phyloP scores from a whole-genome alignment of 108 stramenopile species.

The Fragilaria crotonensis region DNA sequence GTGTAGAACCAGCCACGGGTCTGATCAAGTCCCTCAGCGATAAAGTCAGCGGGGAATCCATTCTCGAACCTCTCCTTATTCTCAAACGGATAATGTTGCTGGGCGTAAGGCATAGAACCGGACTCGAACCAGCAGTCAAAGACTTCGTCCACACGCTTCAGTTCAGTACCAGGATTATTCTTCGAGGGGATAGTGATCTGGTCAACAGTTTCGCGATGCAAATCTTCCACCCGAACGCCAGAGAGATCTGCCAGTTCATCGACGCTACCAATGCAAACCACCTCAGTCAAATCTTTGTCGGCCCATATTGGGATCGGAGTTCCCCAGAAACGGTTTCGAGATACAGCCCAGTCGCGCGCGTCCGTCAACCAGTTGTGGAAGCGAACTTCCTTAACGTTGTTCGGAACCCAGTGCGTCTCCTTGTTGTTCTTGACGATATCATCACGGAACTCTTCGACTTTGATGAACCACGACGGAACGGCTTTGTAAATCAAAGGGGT shows the following conservation, averaged over 20 bases:
- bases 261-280: constrained; percentile 92
- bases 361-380: constrained; percentile 99
- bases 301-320: constrained; percentile 99
- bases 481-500: constrained; percentile 99
- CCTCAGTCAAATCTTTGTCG: constrained; percentile 87
- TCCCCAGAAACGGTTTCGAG: constrained; percentile 98
- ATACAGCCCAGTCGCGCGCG: constrained; percentile 98
- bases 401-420: constrained; percentile 96
- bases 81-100: constrained; percentile 99
- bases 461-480: constrained; percentile 99
- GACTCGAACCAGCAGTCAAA: constrained; percentile 99
- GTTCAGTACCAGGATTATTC: constrained; percentile 77
- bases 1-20: constrained; percentile 99
- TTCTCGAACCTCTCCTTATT: constrained; percentile 94
- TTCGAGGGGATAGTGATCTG: constrained; percentile 93
- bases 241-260: constrained; percentile 89
- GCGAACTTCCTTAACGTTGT: constrained; percentile 91
- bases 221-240: constrained; percentile 77
- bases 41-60: constrained; percentile 99
- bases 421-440: constrained; percentile 93
- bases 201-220: constrained; percentile 96
- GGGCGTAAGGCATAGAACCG: constrained; percentile 99
- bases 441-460: constrained; percentile 94
- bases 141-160: constrained; percentile 95
- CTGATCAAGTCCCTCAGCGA: constrained; percentile 99